Evolutionary conservation across 345 rosid genomes (phyloP).

Genomic region (Crucihimalaya himalaica): DNA sequence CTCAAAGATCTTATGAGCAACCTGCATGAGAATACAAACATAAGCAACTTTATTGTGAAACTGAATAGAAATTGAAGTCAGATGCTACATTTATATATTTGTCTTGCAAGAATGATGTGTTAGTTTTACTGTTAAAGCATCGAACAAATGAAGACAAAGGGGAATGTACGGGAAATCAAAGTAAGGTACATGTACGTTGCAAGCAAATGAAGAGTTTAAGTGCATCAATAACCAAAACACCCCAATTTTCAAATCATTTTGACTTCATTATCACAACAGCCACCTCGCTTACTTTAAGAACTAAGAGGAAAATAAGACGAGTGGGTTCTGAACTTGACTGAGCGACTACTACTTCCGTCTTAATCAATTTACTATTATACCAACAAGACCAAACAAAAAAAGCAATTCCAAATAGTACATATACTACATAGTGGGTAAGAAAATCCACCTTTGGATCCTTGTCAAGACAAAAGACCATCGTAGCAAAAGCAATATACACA

Average conservation of each 20-base stretch:
- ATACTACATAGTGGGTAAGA: slow-evolving; percentile 20
- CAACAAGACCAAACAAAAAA: slow-evolving; percentile 8
- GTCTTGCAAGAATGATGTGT: neutral
- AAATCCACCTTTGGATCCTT: slow-evolving; percentile 82
- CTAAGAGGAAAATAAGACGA: slow-evolving; percentile 1
- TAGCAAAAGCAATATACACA: slow-evolving; percentile 90
- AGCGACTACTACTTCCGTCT: slow-evolving; percentile 12
- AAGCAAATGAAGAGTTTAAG: slow-evolving; percentile 7
- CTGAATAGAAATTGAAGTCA: neutral
- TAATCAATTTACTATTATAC: slow-evolving; percentile 7
- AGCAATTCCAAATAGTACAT: slow-evolving; percentile 6
- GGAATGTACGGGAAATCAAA: neutral
- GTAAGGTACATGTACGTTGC: neutral
- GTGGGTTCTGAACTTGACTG: slow-evolving; percentile 17
- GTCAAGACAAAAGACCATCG: slow-evolving; percentile 87
- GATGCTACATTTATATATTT: neutral
- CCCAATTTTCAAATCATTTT: neutral
- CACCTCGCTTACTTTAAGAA: slow-evolving; percentile 3
- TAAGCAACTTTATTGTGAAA: neutral
- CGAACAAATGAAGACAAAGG: slow-evolving; percentile 10
- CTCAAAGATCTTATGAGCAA: slow-evolving; percentile 90
- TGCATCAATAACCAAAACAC: slow-evolving; percentile 9
- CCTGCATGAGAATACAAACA: slow-evolving; percentile 53
- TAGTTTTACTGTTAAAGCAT: neutral
- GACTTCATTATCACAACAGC: neutral